Evolutionary conservation across 805 yeast genomes (phyloP), one percentile per base, ranked within the genome.

Genomic region (Babjeviella inositovora): DNA sequence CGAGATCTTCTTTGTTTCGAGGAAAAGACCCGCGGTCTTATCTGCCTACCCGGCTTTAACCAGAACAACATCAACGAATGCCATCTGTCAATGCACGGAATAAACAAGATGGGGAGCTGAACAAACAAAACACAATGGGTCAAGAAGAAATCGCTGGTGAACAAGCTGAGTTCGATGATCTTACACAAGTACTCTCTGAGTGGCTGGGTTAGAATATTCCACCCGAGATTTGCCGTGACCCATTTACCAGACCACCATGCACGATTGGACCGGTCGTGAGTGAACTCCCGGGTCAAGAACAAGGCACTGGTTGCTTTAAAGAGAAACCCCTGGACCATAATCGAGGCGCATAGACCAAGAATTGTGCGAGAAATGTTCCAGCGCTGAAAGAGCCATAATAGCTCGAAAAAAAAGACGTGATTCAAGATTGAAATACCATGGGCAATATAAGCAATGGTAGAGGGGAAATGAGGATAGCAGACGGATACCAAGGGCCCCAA

Each of bases 191-290:
- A 64, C 38, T 75, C 87, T 34, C 87, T 47, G 3, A 59, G 28
- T 2, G 84, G 84, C 31, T 73, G 84, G 3, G 71, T 49, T 5
- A 74, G 24, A 1, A 66, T 49, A 22, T 60, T 43, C 67, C 73
- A 66, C 0, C 84, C 81, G 21, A 74, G 50, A 0, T 70, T 70
- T 0, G 71, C 57, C 8, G 57, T 57, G 22, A 61, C 37, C 87
- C 87, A 76, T 26, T 58, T 65, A 0, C 85, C 84, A 7, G 80
- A 62, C 84, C 85, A 76, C 81, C 82, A 74, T 3, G 85, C 73
- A 17, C 62, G 41, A 34, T 73, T 77, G 0, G 79, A 47, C 21
- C 53, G 59, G 30, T 63, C 75, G 32, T 61, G 67, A 27, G 57
- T 62, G 33, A 60, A 60, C 36, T 81, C 93, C 22, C 74, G 57